Percentiles rank a stretch among this genome's conserved stretches.
Conservation (phyloP, 2,329 filamentous ascomycete species). For the Monascus ruber region DNA sequence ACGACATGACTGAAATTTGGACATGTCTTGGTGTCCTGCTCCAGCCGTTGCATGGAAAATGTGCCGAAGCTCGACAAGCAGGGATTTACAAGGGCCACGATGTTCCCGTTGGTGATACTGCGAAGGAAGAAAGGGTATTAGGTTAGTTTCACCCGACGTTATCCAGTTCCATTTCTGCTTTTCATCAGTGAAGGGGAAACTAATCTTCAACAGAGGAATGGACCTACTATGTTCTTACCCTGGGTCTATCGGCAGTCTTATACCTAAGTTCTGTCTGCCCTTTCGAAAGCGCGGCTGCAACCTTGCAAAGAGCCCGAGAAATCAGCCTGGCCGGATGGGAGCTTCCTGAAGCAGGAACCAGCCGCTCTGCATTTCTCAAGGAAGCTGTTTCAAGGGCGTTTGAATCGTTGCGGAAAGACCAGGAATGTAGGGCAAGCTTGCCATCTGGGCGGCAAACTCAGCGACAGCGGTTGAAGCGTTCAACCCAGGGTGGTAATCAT, state of each 20-base stretch:
- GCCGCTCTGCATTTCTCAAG: constrained; percentile 47
- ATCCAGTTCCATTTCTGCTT: not conserved
- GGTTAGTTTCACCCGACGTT: constrained; percentile 24
- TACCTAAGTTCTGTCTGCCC: constrained; percentile 36
- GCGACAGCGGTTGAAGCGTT: too few relatives aligned
- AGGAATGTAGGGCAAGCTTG: too few relatives aligned
- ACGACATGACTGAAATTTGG: constrained; percentile 56
- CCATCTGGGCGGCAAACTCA: too few relatives aligned
- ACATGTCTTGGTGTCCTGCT: constrained; percentile 47
- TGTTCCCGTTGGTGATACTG: constrained; percentile 30
- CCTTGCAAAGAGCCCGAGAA: constrained; percentile 42
- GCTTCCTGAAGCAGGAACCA: constrained; percentile 34
- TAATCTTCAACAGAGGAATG: constrained; percentile 42
- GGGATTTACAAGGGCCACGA: constrained; percentile 48
- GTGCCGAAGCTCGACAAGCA: constrained; percentile 41
- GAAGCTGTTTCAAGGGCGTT: constrained; percentile 51
- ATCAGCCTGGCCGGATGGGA: constrained; percentile 49
- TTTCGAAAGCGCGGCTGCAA: constrained; percentile 28
- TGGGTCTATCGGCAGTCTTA: constrained; percentile 46
- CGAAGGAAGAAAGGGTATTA: constrained; percentile 41
- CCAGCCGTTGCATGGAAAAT: constrained; percentile 44
- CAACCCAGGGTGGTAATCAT: too few relatives aligned
- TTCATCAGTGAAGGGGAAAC: constrained; percentile 1
- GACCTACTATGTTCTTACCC: constrained; percentile 48
- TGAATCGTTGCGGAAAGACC: constrained; percentile 26